A percentile compares a stretch with the other conserved stretches of the same genome.
Evolutionary conservation across 805 yeast species (phyloP).

Genomic region (Tetrapisispora taiwanensis): DNA sequence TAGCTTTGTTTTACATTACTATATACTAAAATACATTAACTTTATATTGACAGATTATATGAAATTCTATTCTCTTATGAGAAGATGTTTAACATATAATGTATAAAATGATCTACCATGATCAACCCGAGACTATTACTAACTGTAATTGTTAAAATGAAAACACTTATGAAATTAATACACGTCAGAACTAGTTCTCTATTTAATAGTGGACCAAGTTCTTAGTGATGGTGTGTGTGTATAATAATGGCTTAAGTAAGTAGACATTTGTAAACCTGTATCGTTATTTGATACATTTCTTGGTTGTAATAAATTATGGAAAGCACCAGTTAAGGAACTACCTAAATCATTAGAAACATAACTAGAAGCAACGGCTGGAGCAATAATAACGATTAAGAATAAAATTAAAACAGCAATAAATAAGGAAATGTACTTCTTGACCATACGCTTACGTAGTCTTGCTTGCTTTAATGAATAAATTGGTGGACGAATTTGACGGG

Average conservation of each 20-base stretch:
- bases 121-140: neutral
- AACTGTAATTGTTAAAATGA: neutral
- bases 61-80: neutral
- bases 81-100: neutral
- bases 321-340: slow-evolving; percentile 30
- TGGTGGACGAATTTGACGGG: slow-evolving; percentile 96
- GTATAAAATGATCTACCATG: neutral
- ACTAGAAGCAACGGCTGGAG: slow-evolving; percentile 81
- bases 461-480: slow-evolving; percentile 95
- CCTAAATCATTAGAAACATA: slow-evolving; percentile 33
- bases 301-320: slow-evolving; percentile 80
- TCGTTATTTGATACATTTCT: slow-evolving; percentile 73
- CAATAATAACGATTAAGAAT: slow-evolving; percentile 70
- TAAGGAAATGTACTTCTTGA: slow-evolving; percentile 78
- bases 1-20: slow-evolving; percentile 1
- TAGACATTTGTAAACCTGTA: slow-evolving; percentile 46
- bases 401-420: slow-evolving; percentile 61
- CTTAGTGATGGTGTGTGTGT: slow-evolving; percentile 43
- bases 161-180: neutral
- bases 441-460: slow-evolving; percentile 94
- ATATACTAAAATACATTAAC: slow-evolving; percentile 4
- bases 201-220: slow-evolving; percentile 45
- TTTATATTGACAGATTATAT: slow-evolving; percentile 1
- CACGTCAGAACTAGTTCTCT: neutral
- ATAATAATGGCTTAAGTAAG: slow-evolving; percentile 30